Evolutionary conservation across 106 monocot species (phyloP), one percentile per base, ranked within the genome.

Genomic region (Acorus gramineus): DNA sequence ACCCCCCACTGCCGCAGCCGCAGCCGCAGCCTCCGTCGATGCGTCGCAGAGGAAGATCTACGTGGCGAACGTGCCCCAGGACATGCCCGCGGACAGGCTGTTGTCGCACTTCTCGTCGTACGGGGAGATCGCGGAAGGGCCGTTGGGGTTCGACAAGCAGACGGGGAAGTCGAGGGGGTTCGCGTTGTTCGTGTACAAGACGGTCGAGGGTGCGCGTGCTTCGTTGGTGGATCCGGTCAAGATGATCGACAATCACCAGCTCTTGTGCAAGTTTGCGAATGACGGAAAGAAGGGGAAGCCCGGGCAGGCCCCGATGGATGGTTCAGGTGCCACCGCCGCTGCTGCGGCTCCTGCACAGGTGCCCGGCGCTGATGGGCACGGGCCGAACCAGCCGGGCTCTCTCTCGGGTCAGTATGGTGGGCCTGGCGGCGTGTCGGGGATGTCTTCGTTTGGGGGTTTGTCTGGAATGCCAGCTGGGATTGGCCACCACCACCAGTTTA

Each of bases 211-310:
- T 4, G 49, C 53, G 0, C 60, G 44, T 50, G 61, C 55, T 49
- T 65, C 71, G 2, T 56, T 77, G 48, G 71, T 66, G 6, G 70
- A 71, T 11, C 65, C 77, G 2, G 11, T 9, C 4, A 71, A 71
- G 55, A 62, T 28, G 28, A 69, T 96, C 8, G 91, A 87, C 47
- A 87, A 83, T 3, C 75, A 81, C 8, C 64, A 60, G 47, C 42
- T 91, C 50, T 52, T 60, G 5, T 90, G 90, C 58, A 87, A 85
- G 78, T 60, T 85, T 9, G 96, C 90, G 4, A 72, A 11, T 7
- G 85, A 84, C 42, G 90, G 90, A 47, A 95, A 90, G 66, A 96
- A 81, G 61, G 84, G 81, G 65, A 96, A 80, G 63, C 66, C 78
- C 44, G 76, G 76, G 4, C 63, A 48, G 3, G 75, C 63, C 7